phyloP scores from a whole-genome alignment of 257 asterid genomes.

The Scutellaria galericulata region DNA sequence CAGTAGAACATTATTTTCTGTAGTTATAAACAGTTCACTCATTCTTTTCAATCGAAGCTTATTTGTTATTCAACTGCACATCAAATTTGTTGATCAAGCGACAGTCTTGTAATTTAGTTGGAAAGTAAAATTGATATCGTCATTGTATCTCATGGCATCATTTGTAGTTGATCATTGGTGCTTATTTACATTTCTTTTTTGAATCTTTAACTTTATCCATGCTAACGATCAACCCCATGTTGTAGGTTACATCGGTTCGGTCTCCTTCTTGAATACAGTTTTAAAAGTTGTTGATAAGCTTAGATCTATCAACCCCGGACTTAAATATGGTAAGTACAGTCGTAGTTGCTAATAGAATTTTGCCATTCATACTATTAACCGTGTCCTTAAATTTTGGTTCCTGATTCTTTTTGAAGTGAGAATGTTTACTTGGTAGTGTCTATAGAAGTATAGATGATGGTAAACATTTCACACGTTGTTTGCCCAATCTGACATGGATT shows the following conservation, averaged over 20 bases:
- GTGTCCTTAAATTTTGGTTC: constrained; percentile 8
- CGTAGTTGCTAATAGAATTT: constrained; percentile 1
- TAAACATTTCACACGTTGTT: constrained; percentile 1
- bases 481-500: constrained; percentile 17
- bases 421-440: constrained; percentile 15
- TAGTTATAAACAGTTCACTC: background rate
- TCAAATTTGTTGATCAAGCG: background rate
- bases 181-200: constrained; percentile 31
- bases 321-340: constrained; percentile 71
- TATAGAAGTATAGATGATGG: constrained; percentile 11
- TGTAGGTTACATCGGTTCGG: constrained; percentile 97
- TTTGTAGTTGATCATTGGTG: background rate
- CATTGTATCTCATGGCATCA: constrained; percentile 10
- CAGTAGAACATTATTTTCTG: constrained; percentile 3
- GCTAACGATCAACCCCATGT: constrained; percentile 24
- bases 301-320: constrained; percentile 91
- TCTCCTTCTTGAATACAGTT: constrained; percentile 84
- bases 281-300: constrained; percentile 83
- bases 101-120: constrained; percentile 1
- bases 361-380: background rate
- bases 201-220: background rate
- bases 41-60: constrained; percentile 15
- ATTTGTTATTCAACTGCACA: constrained; percentile 28
- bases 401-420: constrained; percentile 16
- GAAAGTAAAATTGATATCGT: background rate